These are phyloP conservation scores for Giardia duodenalis DNA, from an alignment of 208 protist species.

Conservation along the genomic window DNA sequence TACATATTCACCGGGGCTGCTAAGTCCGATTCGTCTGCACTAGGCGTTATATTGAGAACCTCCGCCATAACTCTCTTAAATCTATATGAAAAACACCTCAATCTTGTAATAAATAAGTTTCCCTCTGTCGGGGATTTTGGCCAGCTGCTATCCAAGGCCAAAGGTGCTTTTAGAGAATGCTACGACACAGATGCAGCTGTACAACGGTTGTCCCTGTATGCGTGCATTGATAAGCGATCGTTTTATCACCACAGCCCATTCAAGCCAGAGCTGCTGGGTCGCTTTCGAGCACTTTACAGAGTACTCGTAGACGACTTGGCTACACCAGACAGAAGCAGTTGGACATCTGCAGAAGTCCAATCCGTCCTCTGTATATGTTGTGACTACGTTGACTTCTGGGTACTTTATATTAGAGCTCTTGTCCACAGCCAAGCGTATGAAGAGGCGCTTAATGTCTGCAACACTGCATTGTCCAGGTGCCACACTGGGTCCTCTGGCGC, in stretches of 20 bases:
- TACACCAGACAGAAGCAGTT: not conserved
- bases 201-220: not conserved
- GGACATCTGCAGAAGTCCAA: not conserved
- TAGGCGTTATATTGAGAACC: not conserved
- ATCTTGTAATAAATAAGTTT: not conserved
- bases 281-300: not conserved
- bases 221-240: not conserved
- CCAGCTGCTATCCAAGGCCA: too few species aligned
- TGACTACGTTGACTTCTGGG: not conserved
- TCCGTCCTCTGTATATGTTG: not conserved
- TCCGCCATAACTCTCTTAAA: not conserved
- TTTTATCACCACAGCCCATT: not conserved
- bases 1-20: too few species aligned
- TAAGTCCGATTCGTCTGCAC: not conserved
- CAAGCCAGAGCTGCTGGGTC: not conserved
- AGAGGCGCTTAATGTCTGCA: not conserved
- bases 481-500: not conserved
- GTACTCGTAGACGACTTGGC: not conserved
- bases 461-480: not conserved
- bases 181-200: too few species aligned
- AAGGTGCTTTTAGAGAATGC: too few species aligned
- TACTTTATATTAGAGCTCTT: too few species aligned
- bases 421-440: too few species aligned
- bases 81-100: not conserved
- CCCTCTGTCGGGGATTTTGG: too few species aligned